Conservation (phyloP, 176 grass and related monocot species). For the Musa beccarii region DNA sequence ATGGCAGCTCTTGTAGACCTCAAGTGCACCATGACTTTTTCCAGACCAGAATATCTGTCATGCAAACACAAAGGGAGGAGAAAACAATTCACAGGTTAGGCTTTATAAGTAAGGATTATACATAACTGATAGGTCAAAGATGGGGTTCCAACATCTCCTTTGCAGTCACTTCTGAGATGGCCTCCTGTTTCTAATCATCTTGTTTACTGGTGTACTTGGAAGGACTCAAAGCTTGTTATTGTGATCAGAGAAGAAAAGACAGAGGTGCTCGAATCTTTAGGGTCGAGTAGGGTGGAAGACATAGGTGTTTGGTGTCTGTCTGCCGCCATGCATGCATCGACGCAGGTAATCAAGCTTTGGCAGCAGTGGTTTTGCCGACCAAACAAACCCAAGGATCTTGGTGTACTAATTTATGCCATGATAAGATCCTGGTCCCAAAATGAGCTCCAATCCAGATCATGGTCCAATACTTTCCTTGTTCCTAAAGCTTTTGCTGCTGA, state of each 20-base stretch:
- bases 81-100: neutral
- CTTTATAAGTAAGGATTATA: neutral
- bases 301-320: neutral
- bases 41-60: neutral
- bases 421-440: neutral
- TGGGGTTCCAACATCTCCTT: neutral
- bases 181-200: neutral
- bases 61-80: neutral
- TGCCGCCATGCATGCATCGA: conserved; percentile 17
- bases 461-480: conserved; percentile 3
- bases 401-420: neutral
- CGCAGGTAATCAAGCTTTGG: neutral
- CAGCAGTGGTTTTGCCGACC: neutral
- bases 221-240: neutral
- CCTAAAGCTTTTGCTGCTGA: neutral
- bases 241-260: neutral
- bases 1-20: neutral
- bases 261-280: neutral
- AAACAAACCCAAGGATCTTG: neutral
- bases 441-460: neutral
- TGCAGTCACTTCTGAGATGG: neutral
- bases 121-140: neutral
- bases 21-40: conserved; percentile 3
- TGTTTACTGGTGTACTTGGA: neutral
- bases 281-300: conserved; percentile 1